These are phyloP conservation scores for Pseudocercospora eumusae DNA, from an alignment of 2,329 filamentous ascomycete species.

Conservation along the genomic window DNA sequence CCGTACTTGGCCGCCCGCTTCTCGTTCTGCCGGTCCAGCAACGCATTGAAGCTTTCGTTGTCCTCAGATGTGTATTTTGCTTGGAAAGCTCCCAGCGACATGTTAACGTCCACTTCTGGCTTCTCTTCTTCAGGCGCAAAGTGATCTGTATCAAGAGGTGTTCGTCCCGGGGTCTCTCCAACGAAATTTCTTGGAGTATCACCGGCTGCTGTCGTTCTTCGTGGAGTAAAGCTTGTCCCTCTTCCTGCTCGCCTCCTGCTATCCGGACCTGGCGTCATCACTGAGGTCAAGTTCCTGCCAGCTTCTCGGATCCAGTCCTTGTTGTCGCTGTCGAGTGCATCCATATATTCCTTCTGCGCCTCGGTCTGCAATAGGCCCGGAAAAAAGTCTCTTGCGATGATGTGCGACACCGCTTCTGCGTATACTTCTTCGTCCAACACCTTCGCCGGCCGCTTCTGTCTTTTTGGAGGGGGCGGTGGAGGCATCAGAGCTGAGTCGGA, in stretches of 20 bases:
- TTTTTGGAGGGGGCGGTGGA: slow-evolving; percentile 79
- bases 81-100: slow-evolving; percentile 85
- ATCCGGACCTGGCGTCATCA: slow-evolving; percentile 75
- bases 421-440: slow-evolving; percentile 94
- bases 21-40: slow-evolving; percentile 87
- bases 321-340: slow-evolving; percentile 85
- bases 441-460: slow-evolving; percentile 85
- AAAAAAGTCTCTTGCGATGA: slow-evolving; percentile 96
- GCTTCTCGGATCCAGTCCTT: slow-evolving; percentile 82
- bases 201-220: slow-evolving; percentile 48
- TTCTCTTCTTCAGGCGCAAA: slow-evolving; percentile 43
- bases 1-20: slow-evolving; percentile 81
- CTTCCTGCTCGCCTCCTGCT: slow-evolving; percentile 43
- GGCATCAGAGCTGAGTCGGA: slow-evolving; percentile 76
- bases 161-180: slow-evolving; percentile 68
- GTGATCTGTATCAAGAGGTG: slow-evolving; percentile 47
- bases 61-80: slow-evolving; percentile 95
- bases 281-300: slow-evolving; percentile 61
- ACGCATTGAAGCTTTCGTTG: slow-evolving; percentile 92
- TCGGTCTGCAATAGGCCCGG: slow-evolving; percentile 84
- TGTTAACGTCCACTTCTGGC: slow-evolving; percentile 66
- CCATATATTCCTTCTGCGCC: slow-evolving; percentile 86
- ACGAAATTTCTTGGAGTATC: slow-evolving; percentile 66
- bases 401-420: slow-evolving; percentile 83
- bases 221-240: slow-evolving; percentile 42